These are phyloP conservation scores for Aspergillus sp. DNA, from an alignment of 2,329 filamentous ascomycete genomes.

Conservation along the genomic window DNA sequence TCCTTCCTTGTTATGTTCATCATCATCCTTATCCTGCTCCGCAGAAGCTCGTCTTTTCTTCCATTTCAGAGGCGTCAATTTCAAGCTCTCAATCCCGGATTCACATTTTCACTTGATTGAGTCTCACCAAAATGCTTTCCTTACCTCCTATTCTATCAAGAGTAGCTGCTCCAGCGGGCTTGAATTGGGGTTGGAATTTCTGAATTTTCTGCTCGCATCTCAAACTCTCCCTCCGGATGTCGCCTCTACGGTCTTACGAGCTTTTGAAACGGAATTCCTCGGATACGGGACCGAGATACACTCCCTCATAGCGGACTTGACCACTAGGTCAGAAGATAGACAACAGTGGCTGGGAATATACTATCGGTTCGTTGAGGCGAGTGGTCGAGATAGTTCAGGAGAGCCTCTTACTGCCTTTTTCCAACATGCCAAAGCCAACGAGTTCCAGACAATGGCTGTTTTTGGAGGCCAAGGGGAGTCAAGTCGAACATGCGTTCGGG, in stretches of 20 bases:
- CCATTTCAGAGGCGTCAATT: background rate
- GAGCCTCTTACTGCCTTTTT: conserved; percentile 11
- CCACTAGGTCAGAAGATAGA: background rate
- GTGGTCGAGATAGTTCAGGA: background rate
- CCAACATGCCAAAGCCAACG: conserved; percentile 10
- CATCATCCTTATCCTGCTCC: background rate
- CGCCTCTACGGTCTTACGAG: background rate
- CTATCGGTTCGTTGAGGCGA: conserved; percentile 11
- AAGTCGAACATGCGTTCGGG: conserved; percentile 17
- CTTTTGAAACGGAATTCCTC: conserved; percentile 16
- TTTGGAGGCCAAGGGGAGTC: conserved; percentile 23
- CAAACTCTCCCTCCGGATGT: background rate
- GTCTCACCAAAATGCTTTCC: conserved; percentile 8
- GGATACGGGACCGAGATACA: conserved; percentile 14
- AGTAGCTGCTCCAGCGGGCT: background rate
- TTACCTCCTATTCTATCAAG: background rate
- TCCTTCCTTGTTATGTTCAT: background rate
- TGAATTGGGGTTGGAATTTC: conserved; percentile 11
- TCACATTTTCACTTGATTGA: conserved; percentile 2
- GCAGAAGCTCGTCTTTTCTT: conserved; percentile 6
- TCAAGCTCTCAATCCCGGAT: conserved; percentile 7
- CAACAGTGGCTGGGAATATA: conserved; percentile 14
- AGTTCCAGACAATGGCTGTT: conserved; percentile 14
- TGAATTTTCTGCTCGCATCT: conserved; percentile 12
- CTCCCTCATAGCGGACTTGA: conserved; percentile 6